Evolutionary conservation across 371 early-diverging fungal genomes (phyloP).

Genomic region (Catenaria anguillulae): DNA sequence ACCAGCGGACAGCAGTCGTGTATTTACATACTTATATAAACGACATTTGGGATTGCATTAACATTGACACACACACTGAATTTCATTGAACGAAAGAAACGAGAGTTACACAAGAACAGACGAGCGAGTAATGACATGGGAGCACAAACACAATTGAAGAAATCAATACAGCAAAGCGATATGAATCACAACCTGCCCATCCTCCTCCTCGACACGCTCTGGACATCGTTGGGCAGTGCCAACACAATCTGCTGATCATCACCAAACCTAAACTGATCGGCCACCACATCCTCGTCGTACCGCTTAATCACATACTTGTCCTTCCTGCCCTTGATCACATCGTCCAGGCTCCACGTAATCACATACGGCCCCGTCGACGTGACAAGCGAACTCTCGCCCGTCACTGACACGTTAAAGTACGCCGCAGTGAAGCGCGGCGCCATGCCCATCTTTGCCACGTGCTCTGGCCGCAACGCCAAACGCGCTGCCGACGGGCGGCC

Average conservation of each 20-base stretch:
- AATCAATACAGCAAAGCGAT: too few species aligned
- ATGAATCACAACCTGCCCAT: too few species aligned
- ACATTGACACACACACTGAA: too few species aligned
- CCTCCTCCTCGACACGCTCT: too few species aligned
- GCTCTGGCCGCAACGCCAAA: slow-evolving; percentile 78
- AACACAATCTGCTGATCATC: slow-evolving; percentile 57
- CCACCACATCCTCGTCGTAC: slow-evolving; percentile 62
- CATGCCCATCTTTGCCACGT: slow-evolving; percentile 59
- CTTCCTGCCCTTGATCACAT: slow-evolving; percentile 52
- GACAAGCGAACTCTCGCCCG: slow-evolving; percentile 57
- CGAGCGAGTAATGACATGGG: too few species aligned
- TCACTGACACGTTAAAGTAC: slow-evolving; percentile 50
- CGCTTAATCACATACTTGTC: slow-evolving; percentile 73
- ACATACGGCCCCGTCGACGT: slow-evolving; percentile 81
- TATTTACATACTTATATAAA: too few species aligned
- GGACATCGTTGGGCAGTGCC: slow-evolving; percentile 48
- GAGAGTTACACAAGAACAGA: too few species aligned
- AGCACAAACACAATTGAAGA: too few species aligned
- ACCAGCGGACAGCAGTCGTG: too few species aligned
- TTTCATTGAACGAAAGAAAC: too few species aligned
- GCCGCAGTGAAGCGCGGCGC: slow-evolving; percentile 65
- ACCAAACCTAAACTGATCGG: slow-evolving; percentile 75
- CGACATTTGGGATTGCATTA: too few species aligned
- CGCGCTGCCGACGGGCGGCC: slow-evolving; percentile 54
- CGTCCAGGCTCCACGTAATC: slow-evolving; percentile 81